Evolutionary conservation across 805 yeast genomes (phyloP), one percentile per base, ranked within the genome.

Genomic region (Yamadazyma phyllophila): DNA sequence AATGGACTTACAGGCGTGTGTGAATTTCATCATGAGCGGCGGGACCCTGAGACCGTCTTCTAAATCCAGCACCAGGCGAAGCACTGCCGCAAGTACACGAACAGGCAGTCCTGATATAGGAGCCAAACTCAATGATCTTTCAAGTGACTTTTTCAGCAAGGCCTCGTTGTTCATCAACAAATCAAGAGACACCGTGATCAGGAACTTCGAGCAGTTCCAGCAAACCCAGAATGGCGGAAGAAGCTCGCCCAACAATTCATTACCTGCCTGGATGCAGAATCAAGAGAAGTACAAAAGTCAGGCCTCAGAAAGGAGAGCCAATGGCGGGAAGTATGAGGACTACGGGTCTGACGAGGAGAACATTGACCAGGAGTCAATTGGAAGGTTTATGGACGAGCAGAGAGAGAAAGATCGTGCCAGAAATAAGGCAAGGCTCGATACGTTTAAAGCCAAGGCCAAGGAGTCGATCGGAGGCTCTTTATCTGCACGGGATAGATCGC

Each of bases 241-340:
- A 34, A 14, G 30, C 8, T 27, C 45, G 1, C 58, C 58, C 10
- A 17, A 20, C 37, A 58, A 57, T 36, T 61, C 63, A 40, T 58
- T 67, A 51, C 96, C 96, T 0, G 80, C 83, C 1, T 88, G 96
- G 96, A 83, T 88, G 90, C 74, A 69, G 46, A 76, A 79, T 48
- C 74, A 68, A 46, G 69, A 65, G 11, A 67, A 57, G 53, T 74
- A 82, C 53, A 77, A 71, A 45, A 66, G 67, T 9, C 63, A 61
- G 16, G 74, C 74, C 3, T 38, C 59, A 3, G 74, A 71, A 41
- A 58, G 59, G 37, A 58, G 51, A 41, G 47, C 51, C n/a, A 60
- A 51, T 13, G 71, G 73, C 2, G 70, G 67, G 8, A 65, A 62
- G 10, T 64, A 55, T 33, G 72, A 67, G 15, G 74, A 76, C 26